phyloP scores from a whole-genome alignment of 352 stramenopile species.

The Phytophthora hibernalis region DNA sequence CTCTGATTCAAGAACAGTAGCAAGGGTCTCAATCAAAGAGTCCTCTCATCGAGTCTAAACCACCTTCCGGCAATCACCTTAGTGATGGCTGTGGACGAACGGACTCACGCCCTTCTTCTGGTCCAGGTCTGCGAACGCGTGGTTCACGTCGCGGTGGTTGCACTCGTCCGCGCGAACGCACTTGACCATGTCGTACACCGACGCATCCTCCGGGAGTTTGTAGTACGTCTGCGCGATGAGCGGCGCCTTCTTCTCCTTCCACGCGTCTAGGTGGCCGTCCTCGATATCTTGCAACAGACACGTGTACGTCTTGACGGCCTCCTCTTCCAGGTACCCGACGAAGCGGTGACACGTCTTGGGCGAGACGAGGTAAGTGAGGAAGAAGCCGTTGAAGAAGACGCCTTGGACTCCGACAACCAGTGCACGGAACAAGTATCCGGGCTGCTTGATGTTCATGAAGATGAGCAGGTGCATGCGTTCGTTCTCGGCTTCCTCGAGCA shows the following conservation, averaged over 20 bases:
- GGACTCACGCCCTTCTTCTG: slow-evolving; percentile 54
- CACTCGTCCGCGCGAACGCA: slow-evolving; percentile 90
- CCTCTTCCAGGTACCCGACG: slow-evolving; percentile 94
- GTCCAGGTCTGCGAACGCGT: slow-evolving; percentile 65
- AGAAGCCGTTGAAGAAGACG: slow-evolving; percentile 90
- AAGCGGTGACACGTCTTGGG: slow-evolving; percentile 91
- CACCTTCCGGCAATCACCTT: neutral
- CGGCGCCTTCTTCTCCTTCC: slow-evolving; percentile 72
- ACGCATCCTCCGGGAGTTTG: slow-evolving; percentile 77
- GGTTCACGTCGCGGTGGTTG: slow-evolving; percentile 90
- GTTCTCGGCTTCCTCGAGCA: slow-evolving; percentile 95
- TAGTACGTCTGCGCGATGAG: slow-evolving; percentile 90
- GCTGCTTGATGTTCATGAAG: slow-evolving; percentile 91
- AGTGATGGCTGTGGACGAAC: slow-evolving; percentile 31
- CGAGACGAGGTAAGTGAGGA: slow-evolving; percentile 88
- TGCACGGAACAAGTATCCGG: slow-evolving; percentile 73
- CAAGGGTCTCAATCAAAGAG: neutral
- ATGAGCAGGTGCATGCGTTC: slow-evolving; percentile 95
- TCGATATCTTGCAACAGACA: slow-evolving; percentile 92
- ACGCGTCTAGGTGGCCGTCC: slow-evolving; percentile 75
- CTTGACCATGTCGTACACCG: slow-evolving; percentile 85
- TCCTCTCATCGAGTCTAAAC: neutral
- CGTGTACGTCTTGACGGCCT: slow-evolving; percentile 93
- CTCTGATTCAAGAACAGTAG: neutral
- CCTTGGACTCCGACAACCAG: slow-evolving; percentile 86